These are phyloP conservation scores for Hericium rajendrae DNA, from an alignment of 768 basidiomycete species.

Conservation along the genomic window DNA sequence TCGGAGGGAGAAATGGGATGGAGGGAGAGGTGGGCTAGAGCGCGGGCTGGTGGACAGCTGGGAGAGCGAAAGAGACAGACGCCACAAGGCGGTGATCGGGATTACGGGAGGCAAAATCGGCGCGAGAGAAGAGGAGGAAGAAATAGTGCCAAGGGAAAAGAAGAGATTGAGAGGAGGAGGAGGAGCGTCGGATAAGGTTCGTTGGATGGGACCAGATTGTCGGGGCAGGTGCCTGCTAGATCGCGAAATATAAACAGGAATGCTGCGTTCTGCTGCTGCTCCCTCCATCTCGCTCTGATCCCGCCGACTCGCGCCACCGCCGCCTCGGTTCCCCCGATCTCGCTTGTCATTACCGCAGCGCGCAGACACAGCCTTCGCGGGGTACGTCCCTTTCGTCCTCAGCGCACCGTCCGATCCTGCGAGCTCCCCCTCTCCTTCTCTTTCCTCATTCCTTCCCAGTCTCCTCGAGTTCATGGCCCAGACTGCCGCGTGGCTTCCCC, in stretches of 20 bases:
- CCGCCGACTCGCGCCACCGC: neutral
- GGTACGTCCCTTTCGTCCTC: too few species aligned
- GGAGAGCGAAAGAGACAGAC: slow-evolving; percentile 10
- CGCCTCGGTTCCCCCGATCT: too few species aligned
- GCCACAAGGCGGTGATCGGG: slow-evolving; percentile 29
- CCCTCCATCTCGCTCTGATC: slow-evolving; percentile 3
- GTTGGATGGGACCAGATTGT: neutral
- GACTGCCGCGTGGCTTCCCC: neutral
- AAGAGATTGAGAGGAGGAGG: slow-evolving; percentile 10
- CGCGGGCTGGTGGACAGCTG: neutral
- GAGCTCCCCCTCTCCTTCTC: slow-evolving; percentile 1
- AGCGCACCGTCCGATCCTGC: too few species aligned
- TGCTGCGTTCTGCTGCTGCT: slow-evolving; percentile 6
- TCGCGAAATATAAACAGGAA: neutral
- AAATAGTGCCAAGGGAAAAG: slow-evolving; percentile 22
- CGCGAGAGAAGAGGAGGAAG: slow-evolving; percentile 29
- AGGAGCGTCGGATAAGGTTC: neutral
- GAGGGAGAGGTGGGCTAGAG: neutral
- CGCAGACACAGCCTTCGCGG: too few species aligned
- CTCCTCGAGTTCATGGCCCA: neutral
- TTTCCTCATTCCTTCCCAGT: neutral
- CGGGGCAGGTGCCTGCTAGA: neutral
- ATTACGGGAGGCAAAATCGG: slow-evolving; percentile 30
- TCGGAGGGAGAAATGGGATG: neutral
- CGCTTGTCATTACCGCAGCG: too few species aligned